These are phyloP conservation scores for Rhizopogon sp. DNA, from an alignment of 768 basidiomycete genomes.

Conservation along the genomic window DNA sequence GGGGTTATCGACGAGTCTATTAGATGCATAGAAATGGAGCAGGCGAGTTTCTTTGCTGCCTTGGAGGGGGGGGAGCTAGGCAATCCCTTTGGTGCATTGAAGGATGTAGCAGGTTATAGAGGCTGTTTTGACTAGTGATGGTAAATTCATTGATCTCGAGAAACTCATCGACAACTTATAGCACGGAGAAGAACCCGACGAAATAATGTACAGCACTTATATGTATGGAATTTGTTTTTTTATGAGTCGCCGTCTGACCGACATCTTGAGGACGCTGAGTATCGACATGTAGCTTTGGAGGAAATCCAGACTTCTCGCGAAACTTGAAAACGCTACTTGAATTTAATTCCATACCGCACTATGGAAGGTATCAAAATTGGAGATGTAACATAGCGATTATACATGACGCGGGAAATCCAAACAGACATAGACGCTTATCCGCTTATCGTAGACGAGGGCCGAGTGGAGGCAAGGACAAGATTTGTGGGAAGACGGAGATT, in stretches of 20 bases:
- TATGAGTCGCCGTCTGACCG: no score
- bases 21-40: slow-evolving; percentile 51
- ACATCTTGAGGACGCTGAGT: no score
- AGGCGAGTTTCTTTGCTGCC: slow-evolving; percentile 56
- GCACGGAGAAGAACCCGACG: not conserved
- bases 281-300: not conserved
- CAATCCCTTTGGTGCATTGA: slow-evolving; percentile 56
- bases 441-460: no score
- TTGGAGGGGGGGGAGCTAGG: slow-evolving; percentile 46
- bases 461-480: slow-evolving; percentile 1
- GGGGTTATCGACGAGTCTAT: slow-evolving; percentile 41
- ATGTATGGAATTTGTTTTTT: no score
- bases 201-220: no score
- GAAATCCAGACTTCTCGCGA: not conserved
- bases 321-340: no score
- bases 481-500: slow-evolving; percentile 31
- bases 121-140: slow-evolving; percentile 66
- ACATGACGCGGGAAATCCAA: no score
- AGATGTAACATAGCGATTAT: no score
- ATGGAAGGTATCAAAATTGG: no score
- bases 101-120: slow-evolving; percentile 78
- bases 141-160: slow-evolving; percentile 52
- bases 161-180: slow-evolving; percentile 19
- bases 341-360: no score
- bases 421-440: no score